Conservation (phyloP, 2,329 filamentous ascomycete species). For the Arachnopeziza araneosa region DNA sequence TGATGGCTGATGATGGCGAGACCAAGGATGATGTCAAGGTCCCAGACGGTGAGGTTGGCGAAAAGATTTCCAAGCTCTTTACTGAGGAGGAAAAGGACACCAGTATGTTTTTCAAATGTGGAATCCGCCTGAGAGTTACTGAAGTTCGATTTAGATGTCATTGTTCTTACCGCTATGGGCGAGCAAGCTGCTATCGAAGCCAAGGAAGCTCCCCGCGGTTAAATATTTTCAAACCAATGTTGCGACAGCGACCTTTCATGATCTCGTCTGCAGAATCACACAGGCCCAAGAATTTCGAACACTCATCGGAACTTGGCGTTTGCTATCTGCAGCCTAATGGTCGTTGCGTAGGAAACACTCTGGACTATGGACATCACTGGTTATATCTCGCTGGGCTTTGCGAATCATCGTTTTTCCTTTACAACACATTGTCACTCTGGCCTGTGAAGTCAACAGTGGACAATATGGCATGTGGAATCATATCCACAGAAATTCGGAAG, state of each 20-base stretch:
- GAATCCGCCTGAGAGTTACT: neutral
- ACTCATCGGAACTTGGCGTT: conserved; percentile 14
- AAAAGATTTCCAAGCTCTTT: conserved; percentile 81
- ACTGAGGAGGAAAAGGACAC: conserved; percentile 81
- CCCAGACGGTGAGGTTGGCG: conserved; percentile 82
- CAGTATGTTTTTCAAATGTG: conserved; percentile 56
- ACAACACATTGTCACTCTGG: neutral
- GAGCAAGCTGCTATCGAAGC: conserved; percentile 88
- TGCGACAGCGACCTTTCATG: conserved; percentile 26
- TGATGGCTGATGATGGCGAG: conserved; percentile 81
- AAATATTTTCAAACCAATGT: conserved; percentile 17
- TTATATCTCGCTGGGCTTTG: conserved; percentile 28
- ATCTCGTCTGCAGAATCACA: neutral
- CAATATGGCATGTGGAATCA: neutral
- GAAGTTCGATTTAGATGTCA: conserved; percentile 59
- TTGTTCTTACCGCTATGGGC: conserved; percentile 92
- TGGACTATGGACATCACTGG: conserved; percentile 42
- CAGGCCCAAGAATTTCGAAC: neutral
- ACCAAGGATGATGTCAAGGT: conserved; percentile 94
- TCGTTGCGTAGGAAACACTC: conserved; percentile 39
- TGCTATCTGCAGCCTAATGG: conserved; percentile 35
- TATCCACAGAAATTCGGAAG: neutral
- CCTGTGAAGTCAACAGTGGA: neutral
- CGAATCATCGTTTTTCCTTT: conserved; percentile 17
- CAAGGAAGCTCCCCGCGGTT: conserved; percentile 72